Base-by-base conservation (phyloP, 305 asterid genomes). In the Coffea humblotiana region DNA sequence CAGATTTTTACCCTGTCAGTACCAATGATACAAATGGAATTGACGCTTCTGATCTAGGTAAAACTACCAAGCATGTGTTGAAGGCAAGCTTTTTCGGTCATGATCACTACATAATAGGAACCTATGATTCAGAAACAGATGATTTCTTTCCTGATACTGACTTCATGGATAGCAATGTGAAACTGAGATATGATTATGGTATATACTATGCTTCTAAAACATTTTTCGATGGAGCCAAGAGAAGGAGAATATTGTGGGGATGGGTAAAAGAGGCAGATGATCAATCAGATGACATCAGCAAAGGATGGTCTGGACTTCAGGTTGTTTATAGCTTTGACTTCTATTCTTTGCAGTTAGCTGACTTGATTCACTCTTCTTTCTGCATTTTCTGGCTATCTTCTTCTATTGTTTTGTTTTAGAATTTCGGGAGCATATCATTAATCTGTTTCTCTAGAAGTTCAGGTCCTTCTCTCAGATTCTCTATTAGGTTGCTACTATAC, bases 281-380 rank as follows among this genome's bases (percentile, higher is more conserved):
- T 43, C 35, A 81, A 76, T n/a, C 70, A 4, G 82, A 79, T 81
- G 90, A 83, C 19, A 64, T 86, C 29, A 69, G 9, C 6, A 88
- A 81, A 74, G 96, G 94, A 66, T 91, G 96, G 96, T 85, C 90
- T 75, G 94, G 96, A 12, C 80, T 90, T 54, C 93, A 89, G 86
- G 91, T 88, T 75, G 60, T 8, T 6, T 47, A 32, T 32, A 51
- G 58, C 19, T 51, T 51, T 12, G 3, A 1, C 43, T 40, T 12
- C 19, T 51, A 51, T 12, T 16, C 15, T 51, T 16, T 49, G 11
- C 15, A 51, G 58, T 14, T 6, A 12, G 15, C 16, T 14, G 58
- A 15, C 58, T 51, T 12, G 15, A 51, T 13, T 51, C 14, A 1
- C 15, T 51, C 19, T 51, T 12, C 19, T 51, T 13, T 51, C 15